These are phyloP conservation scores for Zymoseptoria brevis DNA, from an alignment of 2,329 filamentous ascomycete species.

Conservation along the genomic window DNA sequence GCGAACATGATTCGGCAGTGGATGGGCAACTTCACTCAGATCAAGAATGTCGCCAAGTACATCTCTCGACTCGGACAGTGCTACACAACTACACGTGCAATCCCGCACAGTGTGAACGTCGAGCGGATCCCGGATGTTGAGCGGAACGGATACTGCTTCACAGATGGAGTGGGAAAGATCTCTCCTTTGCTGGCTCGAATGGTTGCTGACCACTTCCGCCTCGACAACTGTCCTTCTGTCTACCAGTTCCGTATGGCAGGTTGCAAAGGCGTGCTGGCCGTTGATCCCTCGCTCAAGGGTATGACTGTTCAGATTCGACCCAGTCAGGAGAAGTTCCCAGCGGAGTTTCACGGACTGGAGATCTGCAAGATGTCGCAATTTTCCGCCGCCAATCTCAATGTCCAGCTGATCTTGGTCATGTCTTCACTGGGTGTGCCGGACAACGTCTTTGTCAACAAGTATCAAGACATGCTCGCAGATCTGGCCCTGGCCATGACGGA, in stretches of 20 bases:
- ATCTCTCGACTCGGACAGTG: slow-evolving; percentile 86
- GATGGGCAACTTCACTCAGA: slow-evolving; percentile 81
- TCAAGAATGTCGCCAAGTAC: slow-evolving; percentile 78
- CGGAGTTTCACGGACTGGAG: slow-evolving; percentile 65
- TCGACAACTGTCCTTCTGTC: slow-evolving; percentile 62
- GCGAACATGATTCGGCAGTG: slow-evolving; percentile 71
- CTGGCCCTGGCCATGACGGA: slow-evolving; percentile 65
- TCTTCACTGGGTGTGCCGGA: slow-evolving; percentile 66
- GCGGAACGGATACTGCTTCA: slow-evolving; percentile 64
- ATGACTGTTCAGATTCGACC: slow-evolving; percentile 69
- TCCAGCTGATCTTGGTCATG: slow-evolving; percentile 82
- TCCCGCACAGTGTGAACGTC: slow-evolving; percentile 53
- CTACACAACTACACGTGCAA: slow-evolving; percentile 82
- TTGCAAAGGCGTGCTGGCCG: slow-evolving; percentile 78
- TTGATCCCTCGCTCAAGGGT: slow-evolving; percentile 56
- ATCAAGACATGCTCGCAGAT: slow-evolving; percentile 57
- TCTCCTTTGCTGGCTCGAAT: slow-evolving; percentile 67
- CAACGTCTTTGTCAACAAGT: slow-evolving; percentile 57
- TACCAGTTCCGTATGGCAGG: slow-evolving; percentile 91
- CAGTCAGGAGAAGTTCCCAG: slow-evolving; percentile 81
- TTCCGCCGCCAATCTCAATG: slow-evolving; percentile 72
- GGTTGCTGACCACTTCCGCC: slow-evolving; percentile 60
- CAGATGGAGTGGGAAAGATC: slow-evolving; percentile 91
- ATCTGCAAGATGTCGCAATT: slow-evolving; percentile 75
- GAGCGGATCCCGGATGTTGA: slow-evolving; percentile 62